A percentile compares a stretch with the other conserved stretches of the same genome.
phyloP scores from a whole-genome alignment of 106 monocot species.

The Amphibolis antarctica region DNA sequence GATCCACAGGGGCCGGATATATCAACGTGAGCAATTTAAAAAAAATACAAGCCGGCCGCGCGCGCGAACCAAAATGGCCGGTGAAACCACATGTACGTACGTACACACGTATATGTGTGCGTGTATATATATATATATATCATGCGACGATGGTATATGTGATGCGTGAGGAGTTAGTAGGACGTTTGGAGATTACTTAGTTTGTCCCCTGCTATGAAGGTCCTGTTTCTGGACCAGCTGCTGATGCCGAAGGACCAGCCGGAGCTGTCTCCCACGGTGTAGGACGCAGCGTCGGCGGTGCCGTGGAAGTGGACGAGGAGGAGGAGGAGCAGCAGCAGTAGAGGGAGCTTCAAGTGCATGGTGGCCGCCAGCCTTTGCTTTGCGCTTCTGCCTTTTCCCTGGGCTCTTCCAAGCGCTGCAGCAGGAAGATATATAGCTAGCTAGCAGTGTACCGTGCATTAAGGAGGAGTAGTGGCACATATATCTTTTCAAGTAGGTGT shows the following conservation, averaged over 20 bases:
- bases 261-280: conserved; percentile 1
- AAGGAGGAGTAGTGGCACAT: no score
- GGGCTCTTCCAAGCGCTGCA: no score
- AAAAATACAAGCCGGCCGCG: no score
- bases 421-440: no score
- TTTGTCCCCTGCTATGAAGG: not conserved
- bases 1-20: not conserved
- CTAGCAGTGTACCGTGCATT: no score
- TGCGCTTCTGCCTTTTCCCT: not conserved
- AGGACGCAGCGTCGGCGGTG: not conserved
- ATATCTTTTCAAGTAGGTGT: no score
- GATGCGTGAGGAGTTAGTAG: not conserved
- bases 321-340: not conserved
- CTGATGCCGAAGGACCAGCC: not conserved
- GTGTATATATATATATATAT: not conserved
- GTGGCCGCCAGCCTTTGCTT: not conserved
- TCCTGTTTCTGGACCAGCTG: not conserved
- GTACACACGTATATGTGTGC: no score
- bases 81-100: no score
- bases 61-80: no score
- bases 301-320: not conserved
- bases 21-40: not conserved
- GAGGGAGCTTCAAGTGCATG: not conserved
- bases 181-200: not conserved
- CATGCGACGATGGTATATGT: not conserved